Percentiles rank a stretch among this genome's conserved stretches.
These are phyloP conservation scores for Penicillium arizonense DNA, from an alignment of 495 filamentous ascomycete species.

Conservation along the genomic window DNA sequence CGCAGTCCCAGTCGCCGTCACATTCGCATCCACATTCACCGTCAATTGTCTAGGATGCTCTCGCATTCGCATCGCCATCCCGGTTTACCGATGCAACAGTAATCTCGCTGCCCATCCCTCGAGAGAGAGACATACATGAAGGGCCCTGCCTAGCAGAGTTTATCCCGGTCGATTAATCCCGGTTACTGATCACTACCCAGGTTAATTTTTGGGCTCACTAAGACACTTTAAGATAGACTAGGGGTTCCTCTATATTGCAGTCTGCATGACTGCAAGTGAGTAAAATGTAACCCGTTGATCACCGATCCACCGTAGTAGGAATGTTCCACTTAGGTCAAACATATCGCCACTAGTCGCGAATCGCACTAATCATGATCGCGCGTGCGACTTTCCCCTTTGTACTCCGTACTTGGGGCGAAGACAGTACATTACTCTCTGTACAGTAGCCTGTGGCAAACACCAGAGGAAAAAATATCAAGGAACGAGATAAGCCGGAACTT, in stretches of 20 bases:
- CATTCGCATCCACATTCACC: too few relatives aligned
- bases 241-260: neutral
- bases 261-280: neutral
- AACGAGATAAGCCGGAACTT: neutral
- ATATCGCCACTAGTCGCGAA: conserved; percentile 3
- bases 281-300: conserved; percentile 1
- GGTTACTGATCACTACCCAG: conserved; percentile 3
- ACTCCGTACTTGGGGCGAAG: neutral
- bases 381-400: too few relatives aligned
- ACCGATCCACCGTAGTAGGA: neutral
- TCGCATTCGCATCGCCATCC: neutral
- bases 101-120: neutral
- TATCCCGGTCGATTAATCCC: neutral
- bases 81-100: conserved; percentile 4
- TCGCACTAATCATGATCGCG: neutral
- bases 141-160: neutral
- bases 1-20: too few relatives aligned
- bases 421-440: neutral
- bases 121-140: too few relatives aligned
- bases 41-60: neutral
- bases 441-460: neutral
- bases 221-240: neutral
- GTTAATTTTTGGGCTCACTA: neutral
- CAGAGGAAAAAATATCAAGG: neutral
- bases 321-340: conserved; percentile 6